A percentile compares a stretch with the other conserved stretches of the same genome.
These are phyloP conservation scores for Lophiotrema nucula DNA, from an alignment of 495 filamentous ascomycete genomes.

Conservation along the genomic window DNA sequence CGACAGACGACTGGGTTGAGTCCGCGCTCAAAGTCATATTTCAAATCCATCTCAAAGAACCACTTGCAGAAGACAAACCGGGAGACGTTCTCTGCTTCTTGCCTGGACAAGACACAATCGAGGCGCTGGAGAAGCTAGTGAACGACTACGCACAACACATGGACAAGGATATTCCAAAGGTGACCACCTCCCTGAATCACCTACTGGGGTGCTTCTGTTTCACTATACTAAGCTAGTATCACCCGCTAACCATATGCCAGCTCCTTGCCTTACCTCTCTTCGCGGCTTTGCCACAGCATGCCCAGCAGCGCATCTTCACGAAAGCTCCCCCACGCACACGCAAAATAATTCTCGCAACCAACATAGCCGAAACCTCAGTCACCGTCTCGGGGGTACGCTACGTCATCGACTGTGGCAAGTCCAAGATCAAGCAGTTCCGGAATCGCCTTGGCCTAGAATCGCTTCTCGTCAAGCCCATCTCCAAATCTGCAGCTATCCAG, in stretches of 20 bases:
- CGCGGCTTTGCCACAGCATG: conserved; percentile 68
- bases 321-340: conserved; percentile 72
- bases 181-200: conserved; percentile 40
- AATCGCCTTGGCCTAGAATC: conserved; percentile 84
- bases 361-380: conserved; percentile 97
- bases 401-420: conserved; percentile 91
- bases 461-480: conserved; percentile 85
- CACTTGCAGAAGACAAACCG: conserved; percentile 88
- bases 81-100: conserved; percentile 94
- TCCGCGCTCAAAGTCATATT: conserved; percentile 80
- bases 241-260: no score
- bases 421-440: conserved; percentile 90
- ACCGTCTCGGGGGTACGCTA: conserved; percentile 90
- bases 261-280: conserved; percentile 69
- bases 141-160: conserved; percentile 74
- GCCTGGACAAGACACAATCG: conserved; percentile 91
- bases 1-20: conserved; percentile 81
- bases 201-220: no score
- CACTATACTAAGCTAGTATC: no score
- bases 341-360: conserved; percentile 90
- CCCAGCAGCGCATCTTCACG: conserved; percentile 82
- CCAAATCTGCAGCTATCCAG: conserved; percentile 90
- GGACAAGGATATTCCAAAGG: conserved; percentile 69
- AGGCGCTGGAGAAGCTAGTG: conserved; percentile 73
- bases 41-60: conserved; percentile 81